These are phyloP conservation scores for Pythium brassicae DNA, from an alignment of 352 stramenopile species.

Conservation along the genomic window DNA sequence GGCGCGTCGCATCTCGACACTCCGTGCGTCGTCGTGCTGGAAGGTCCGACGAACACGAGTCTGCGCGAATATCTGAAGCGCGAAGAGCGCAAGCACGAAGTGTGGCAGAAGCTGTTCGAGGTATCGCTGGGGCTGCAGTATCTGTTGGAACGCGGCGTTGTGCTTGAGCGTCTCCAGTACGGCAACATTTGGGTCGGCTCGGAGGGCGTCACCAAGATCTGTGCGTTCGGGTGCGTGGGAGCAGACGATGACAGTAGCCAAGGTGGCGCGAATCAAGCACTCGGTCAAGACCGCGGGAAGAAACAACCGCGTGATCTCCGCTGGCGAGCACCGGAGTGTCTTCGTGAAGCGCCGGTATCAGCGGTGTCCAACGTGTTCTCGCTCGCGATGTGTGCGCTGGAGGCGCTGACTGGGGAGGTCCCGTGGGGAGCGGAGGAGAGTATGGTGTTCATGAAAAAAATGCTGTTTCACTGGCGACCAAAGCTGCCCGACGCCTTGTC, in stretches of 20 bases:
- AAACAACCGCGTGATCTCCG: neutral
- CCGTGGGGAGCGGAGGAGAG: neutral
- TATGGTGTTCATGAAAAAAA: neutral
- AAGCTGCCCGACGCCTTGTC: neutral
- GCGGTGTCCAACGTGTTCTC: conserved; percentile 3
- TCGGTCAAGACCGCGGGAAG: neutral
- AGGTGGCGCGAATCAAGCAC: neutral
- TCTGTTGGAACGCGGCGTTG: conserved; percentile 2
- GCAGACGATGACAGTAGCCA: neutral
- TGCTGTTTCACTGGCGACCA: neutral
- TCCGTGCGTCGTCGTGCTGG: neutral
- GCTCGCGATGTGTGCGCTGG: conserved; percentile 4
- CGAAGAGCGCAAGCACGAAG: neutral
- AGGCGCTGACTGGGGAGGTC: neutral
- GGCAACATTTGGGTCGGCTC: conserved; percentile 2
- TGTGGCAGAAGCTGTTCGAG: conserved; percentile 9
- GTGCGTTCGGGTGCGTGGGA: neutral
- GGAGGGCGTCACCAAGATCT: conserved; percentile 5
- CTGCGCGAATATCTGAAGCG: conserved; percentile 3
- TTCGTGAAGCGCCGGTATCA: neutral
- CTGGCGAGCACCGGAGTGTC: conserved; percentile 1
- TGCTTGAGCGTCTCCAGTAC: neutral
- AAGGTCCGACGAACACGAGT: neutral
- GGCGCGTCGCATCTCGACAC: conserved; percentile 14
- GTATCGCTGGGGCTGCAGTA: conserved; percentile 29